Percentiles rank a stretch among this genome's conserved stretches.
These are phyloP conservation scores for Schrenkiella parvula DNA, from an alignment of 345 rosid species.

Conservation along the genomic window DNA sequence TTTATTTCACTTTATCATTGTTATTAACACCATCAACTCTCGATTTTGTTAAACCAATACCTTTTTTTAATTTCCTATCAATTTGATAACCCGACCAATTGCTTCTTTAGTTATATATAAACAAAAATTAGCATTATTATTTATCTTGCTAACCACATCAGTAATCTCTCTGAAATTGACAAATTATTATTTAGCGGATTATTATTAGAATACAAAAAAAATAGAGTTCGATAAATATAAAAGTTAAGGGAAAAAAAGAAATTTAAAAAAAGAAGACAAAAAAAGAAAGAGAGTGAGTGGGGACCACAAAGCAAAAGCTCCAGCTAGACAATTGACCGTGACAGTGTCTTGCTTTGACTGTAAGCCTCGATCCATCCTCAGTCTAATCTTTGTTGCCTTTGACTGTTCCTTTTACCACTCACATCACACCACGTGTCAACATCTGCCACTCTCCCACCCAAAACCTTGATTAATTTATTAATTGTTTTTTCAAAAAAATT, in stretches of 20 bases:
- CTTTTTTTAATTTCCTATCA: background rate
- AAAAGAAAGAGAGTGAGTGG: background rate
- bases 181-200: background rate
- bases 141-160: background rate
- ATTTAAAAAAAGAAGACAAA: background rate
- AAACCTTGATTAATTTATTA: constrained; percentile 9
- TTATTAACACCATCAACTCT: constrained; percentile 16
- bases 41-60: background rate
- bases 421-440: constrained; percentile 8
- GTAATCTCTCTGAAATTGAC: background rate
- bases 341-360: constrained; percentile 38
- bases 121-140: background rate
- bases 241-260: background rate
- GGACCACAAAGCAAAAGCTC: constrained; percentile 28
- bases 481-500: too few relatives aligned
- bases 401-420: constrained; percentile 28
- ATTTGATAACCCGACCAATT: background rate
- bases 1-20: constrained; percentile 7
- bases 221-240: background rate
- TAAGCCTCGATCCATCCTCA: constrained; percentile 24
- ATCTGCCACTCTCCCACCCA: constrained; percentile 2
- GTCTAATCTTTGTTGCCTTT: constrained; percentile 25
- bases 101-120: background rate
- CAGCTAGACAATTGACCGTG: constrained; percentile 38
- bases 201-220: background rate